These are phyloP conservation scores for Aethionema arabicum DNA, from an alignment of 345 rosid species.

Conservation along the genomic window DNA sequence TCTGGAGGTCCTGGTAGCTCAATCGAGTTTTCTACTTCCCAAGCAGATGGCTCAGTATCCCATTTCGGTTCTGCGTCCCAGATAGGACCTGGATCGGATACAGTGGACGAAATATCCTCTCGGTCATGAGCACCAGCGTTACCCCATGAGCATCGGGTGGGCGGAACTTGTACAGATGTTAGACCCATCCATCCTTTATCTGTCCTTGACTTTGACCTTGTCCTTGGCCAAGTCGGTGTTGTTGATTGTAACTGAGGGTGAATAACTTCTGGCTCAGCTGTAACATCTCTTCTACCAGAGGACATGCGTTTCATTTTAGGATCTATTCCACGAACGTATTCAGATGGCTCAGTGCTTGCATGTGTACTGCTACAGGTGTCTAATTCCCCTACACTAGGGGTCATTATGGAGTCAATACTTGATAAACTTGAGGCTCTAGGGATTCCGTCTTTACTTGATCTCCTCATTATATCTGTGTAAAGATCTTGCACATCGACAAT, in stretches of 20 bases:
- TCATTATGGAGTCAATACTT: constrained; percentile 93
- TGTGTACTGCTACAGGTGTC: constrained; percentile 73
- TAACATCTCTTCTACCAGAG: constrained; percentile 66
- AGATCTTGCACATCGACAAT: constrained; percentile 73
- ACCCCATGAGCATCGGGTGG: constrained; percentile 75
- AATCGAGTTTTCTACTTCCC: constrained; percentile 81
- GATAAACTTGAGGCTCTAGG: constrained; percentile 98
- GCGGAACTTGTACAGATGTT: constrained; percentile 64
- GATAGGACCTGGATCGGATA: constrained; percentile 97
- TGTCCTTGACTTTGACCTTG: constrained; percentile 87
- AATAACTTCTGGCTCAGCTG: constrained; percentile 83
- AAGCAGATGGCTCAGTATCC: constrained; percentile 68
- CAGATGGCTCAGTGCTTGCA: constrained; percentile 91
- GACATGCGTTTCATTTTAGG: constrained; percentile 86
- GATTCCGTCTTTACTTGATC: constrained; percentile 72
- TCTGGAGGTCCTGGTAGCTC: constrained; percentile 85
- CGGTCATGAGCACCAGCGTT: constrained; percentile 71
- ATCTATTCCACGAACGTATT: constrained; percentile 90
- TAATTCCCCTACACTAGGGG: constrained; percentile 78
- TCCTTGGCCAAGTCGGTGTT: constrained; percentile 95
- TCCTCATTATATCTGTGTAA: constrained; percentile 78
- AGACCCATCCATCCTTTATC: constrained; percentile 91
- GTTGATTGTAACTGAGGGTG: constrained; percentile 80
- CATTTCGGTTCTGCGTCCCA: constrained; percentile 99
- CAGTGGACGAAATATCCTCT: constrained; percentile 92